Base-by-base conservation (phyloP, 306 rosid genomes). In the Crotalaria pallida region DNA sequence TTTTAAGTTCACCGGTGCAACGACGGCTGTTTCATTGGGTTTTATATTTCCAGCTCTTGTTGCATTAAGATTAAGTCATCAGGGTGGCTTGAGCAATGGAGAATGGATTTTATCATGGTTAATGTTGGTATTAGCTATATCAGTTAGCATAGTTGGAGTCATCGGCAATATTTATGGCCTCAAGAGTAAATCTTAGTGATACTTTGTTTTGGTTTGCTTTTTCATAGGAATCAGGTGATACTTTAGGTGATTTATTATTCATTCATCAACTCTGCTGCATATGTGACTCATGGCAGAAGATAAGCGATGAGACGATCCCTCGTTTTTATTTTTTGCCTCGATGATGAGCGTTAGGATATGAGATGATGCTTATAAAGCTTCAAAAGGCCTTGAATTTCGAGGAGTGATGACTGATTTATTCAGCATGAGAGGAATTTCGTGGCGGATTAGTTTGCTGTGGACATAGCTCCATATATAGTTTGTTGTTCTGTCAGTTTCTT, bases 1-100 rank as follows among this genome's bases (percentile, higher is more conserved):
- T 69, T 94, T 94, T 62, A 94, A 94, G 65, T 89, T 94, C 81
- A 94, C 97, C 2, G 99, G 99, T 50, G 96, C 97, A 69, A 94
- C 99, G 2, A 81, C 97, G 1, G 97, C 97, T 9, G 91, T 94
- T 63, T 87, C 97, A 5, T 69, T 94, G 72, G 99, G 99, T 17
- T 94, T 94, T 65, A 91, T 91, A 66, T 91, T 94, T 47, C 97
- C 97, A 9, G 62, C 97, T 40, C 82, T 91, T 47, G 22, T 94
- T 74, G 87, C 97, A 4, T 78, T 94, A 31, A 91, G 85, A 75
- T 63, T 91, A 75, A 34, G 89, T 10, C 86, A 60, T 78, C 69
- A 67, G 38, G 81, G 82, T 5, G 87, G 55, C 52, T 75, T 94
- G 81, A 94, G 81, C 85, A 23, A 13, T 31, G 74, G 60, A 9